Conservation (phyloP, 2,329 filamentous ascomycete species). For the Zasmidium angulare region DNA sequence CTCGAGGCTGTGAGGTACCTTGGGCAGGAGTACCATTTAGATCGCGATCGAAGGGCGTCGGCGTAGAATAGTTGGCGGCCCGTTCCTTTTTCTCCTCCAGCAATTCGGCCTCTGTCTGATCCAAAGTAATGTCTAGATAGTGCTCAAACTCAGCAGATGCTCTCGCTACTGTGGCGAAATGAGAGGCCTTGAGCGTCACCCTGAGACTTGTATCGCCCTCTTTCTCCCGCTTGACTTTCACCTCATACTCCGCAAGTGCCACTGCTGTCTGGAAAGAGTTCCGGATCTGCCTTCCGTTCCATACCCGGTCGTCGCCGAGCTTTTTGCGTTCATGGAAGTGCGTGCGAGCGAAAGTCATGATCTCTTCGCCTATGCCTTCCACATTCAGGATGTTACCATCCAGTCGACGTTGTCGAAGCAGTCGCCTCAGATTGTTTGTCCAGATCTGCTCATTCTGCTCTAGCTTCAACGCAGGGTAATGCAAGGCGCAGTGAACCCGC, state of each 20-base stretch:
- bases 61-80: neutral
- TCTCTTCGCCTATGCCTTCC: neutral
- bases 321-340: neutral
- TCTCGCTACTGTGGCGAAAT: neutral
- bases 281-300: neutral
- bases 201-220: neutral
- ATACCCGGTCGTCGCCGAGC: neutral
- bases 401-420: neutral
- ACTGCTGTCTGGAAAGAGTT: neutral
- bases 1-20: neutral
- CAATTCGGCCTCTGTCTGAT: neutral
- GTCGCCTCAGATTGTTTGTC: neutral
- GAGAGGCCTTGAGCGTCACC: neutral
- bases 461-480: neutral
- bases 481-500: neutral
- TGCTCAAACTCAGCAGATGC: neutral
- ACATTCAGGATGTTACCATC: neutral
- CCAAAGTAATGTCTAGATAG: neutral
- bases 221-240: neutral
- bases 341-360: neutral
- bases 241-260: neutral
- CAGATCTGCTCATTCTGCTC: neutral
- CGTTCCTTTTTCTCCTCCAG: neutral
- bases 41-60: neutral
- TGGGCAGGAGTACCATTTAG: neutral